Conservation (phyloP, 805 yeast species). For the Wickerhamomyces chambardii region DNA sequence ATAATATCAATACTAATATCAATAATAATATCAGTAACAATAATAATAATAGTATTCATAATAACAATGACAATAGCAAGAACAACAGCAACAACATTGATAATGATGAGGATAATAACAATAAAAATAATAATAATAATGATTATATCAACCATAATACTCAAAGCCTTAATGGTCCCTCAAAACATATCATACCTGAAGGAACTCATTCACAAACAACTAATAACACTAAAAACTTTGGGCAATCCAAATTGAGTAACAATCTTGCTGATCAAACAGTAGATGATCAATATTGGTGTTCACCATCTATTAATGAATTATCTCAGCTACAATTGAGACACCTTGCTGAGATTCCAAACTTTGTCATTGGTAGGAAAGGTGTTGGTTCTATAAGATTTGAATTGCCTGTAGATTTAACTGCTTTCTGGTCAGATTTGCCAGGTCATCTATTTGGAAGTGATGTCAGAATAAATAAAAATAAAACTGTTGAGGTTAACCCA, state of each 20-base stretch:
- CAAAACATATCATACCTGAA: no score
- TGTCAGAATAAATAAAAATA: constrained; percentile 35
- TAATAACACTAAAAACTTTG: no score
- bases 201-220: no score
- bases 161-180: no score
- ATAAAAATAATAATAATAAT: constrained; percentile 1
- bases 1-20: no score
- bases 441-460: constrained; percentile 28
- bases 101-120: not conserved
- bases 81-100: not conserved
- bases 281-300: constrained; percentile 55
- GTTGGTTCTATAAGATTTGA: constrained; percentile 61
- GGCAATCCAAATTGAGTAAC: no score
- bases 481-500: constrained; percentile 56
- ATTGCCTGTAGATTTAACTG: constrained; percentile 60
- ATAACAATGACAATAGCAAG: no score
- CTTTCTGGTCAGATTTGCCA: constrained; percentile 30
- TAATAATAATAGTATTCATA: not conserved
- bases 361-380: constrained; percentile 60
- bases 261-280: no score
- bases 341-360: constrained; percentile 47
- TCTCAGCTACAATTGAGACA: constrained; percentile 32
- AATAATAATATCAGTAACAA: not conserved
- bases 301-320: constrained; percentile 51
- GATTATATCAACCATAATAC: no score